These are phyloP conservation scores for Venturia asperata DNA, from an alignment of 2,329 filamentous ascomycete species.

Conservation along the genomic window DNA sequence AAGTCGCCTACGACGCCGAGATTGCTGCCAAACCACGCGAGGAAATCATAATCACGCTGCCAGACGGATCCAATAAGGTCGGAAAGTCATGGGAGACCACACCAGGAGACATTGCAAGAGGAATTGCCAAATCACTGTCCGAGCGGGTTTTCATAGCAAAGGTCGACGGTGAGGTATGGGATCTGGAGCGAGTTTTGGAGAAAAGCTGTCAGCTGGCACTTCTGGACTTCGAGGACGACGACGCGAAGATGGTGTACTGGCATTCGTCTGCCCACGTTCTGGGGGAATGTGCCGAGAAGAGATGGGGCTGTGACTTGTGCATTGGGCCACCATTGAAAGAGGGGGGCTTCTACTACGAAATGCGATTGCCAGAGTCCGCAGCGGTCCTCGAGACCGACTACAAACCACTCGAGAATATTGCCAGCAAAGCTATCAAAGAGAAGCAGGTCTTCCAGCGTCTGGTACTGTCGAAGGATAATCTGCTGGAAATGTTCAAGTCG, in stretches of 20 bases:
- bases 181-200: slow-evolving; percentile 84
- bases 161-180: slow-evolving; percentile 84
- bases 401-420: slow-evolving; percentile 74
- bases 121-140: slow-evolving; percentile 76
- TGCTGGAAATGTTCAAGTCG: slow-evolving; percentile 94
- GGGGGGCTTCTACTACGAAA: slow-evolving; percentile 90
- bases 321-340: slow-evolving; percentile 88
- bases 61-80: slow-evolving; percentile 61
- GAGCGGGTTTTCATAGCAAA: slow-evolving; percentile 82
- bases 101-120: slow-evolving; percentile 67
- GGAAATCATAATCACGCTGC: slow-evolving; percentile 65
- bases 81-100: slow-evolving; percentile 91
- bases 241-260: slow-evolving; percentile 95
- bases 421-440: slow-evolving; percentile 83
- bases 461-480: slow-evolving; percentile 79
- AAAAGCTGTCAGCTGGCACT: slow-evolving; percentile 78
- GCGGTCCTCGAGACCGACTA: slow-evolving; percentile 70
- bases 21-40: slow-evolving; percentile 63
- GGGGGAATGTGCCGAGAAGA: slow-evolving; percentile 86
- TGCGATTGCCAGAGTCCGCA: slow-evolving; percentile 69
- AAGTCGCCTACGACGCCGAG: slow-evolving; percentile 75
- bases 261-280: slow-evolving; percentile 92
- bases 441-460: slow-evolving; percentile 92
- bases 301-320: slow-evolving; percentile 86
- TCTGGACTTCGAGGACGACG: slow-evolving; percentile 66